phyloP scores from a whole-genome alignment of 2,329 filamentous ascomycete genomes.

The Shiraia sp. region DNA sequence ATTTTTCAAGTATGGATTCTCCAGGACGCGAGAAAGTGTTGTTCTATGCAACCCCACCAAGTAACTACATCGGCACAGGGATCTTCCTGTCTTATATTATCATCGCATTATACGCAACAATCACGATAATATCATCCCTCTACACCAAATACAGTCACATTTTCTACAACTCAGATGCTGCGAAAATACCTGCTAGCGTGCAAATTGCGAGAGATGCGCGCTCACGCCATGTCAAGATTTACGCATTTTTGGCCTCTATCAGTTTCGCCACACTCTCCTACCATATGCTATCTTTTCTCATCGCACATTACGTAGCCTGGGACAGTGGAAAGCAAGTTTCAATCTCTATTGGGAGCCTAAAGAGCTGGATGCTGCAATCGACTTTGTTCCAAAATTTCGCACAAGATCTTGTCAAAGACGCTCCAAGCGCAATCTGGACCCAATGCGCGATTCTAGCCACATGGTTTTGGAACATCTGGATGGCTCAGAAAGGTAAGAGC shows the following conservation, averaged over 20 bases:
- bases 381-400: constrained; percentile 35
- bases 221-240: constrained; percentile 30
- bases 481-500: constrained; percentile 27
- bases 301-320: constrained; percentile 30
- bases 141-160: constrained; percentile 20
- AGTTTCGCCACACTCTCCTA: constrained; percentile 34
- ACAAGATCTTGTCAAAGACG: constrained; percentile 28
- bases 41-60: constrained; percentile 27
- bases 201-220: constrained; percentile 18
- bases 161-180: not conserved
- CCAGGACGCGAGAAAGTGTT: constrained; percentile 6
- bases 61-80: constrained; percentile 33
- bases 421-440: constrained; percentile 29
- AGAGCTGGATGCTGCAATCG: constrained; percentile 34
- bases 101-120: constrained; percentile 28
- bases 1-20: constrained; percentile 4
- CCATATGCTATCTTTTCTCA: constrained; percentile 38
- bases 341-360: constrained; percentile 7
- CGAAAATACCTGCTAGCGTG: constrained; percentile 7
- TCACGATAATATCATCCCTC: constrained; percentile 17
- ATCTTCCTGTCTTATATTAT: constrained; percentile 39
- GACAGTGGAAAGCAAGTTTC: constrained; percentile 5
- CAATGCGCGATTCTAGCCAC: constrained; percentile 29
- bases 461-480: constrained; percentile 38
- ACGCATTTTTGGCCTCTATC: constrained; percentile 27